Base-by-base conservation (phyloP, 208 protist species). In the Acanthamoeba royreba region DNA sequence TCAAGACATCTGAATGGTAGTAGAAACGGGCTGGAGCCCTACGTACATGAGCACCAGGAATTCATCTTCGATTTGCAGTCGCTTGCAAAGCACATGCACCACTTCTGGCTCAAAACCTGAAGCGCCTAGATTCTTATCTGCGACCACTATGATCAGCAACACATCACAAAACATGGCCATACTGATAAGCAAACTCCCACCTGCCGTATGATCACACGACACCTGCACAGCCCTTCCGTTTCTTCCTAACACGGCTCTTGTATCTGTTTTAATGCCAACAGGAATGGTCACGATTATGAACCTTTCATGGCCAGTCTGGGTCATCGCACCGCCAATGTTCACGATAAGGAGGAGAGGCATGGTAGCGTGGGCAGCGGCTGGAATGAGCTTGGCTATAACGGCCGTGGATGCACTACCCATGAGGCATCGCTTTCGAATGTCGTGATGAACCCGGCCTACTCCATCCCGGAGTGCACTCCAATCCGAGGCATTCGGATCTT, bases 351-450 rank as follows among this genome's bases (percentile, higher is more conserved):
- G 42, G 22, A 40, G 25, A 31, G 42, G 43, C 42, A 49, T 58
- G 42, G 79, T 40, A 1, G 9, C 2, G 1, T 63, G 40, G 11
- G 4, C 45, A 13, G 25, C 3, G 28, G 79, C 49, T 2, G 47
- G 47, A 13, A 55, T 46, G 2, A 79, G 38, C 35, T 25, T 79
- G 66, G 45, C 79, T 2, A 87, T 4, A 25, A 87, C 79, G n/a
- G 79, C 79, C 11, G 79, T 87, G 5, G 79, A 87, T 25, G 46
- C 79, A 46, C 79, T 87, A 28, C 79, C 79, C 42, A 87, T 87
- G 9, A 87, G 49, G 79, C 79, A 87, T 5, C 58, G 40, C 25
- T 4, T 4, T 1, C 79, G 79, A 28, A 87, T 61, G 5, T 87
- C 45, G 5, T 22, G 31, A 22, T 87, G 79, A 13, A 87, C 45